phyloP scores from a whole-genome alignment of 2,329 filamentous ascomycete genomes.

The Cyphellophora attinorum region DNA sequence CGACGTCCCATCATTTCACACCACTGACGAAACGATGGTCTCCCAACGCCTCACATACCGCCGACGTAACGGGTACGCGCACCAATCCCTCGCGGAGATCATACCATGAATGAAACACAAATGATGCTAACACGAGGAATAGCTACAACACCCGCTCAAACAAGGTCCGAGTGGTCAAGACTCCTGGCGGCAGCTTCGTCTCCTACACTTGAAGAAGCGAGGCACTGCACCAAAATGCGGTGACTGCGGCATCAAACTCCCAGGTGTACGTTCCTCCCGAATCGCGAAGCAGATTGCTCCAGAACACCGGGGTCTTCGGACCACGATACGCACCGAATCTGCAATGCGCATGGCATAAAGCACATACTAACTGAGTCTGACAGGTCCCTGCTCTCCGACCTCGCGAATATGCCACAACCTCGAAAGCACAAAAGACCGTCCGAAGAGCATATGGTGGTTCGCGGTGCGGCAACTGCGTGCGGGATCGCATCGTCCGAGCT shows the following conservation, averaged over 20 bases:
- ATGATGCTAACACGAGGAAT: constrained; percentile 14
- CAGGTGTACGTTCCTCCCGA: constrained; percentile 67
- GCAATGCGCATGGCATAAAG: not conserved
- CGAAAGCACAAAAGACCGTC: constrained; percentile 98
- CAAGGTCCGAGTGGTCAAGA: constrained; percentile 92
- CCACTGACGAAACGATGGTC: constrained; percentile 19
- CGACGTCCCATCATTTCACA: too few relatives aligned
- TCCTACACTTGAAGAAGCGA: constrained; percentile 99
- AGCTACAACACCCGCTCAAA: constrained; percentile 99
- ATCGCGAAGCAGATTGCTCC: too few relatives aligned
- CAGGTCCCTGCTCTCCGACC: constrained; percentile 94
- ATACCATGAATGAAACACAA: not conserved
- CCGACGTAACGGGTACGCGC: constrained; percentile 69
- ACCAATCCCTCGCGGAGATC: constrained; percentile 13
- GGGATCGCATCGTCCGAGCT: constrained; percentile 92
- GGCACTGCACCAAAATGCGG: constrained; percentile 97
- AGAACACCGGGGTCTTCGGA: too few relatives aligned
- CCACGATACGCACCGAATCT: not conserved
- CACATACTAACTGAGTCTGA: too few relatives aligned
- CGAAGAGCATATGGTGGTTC: constrained; percentile 97
- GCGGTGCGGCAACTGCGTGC: constrained; percentile 96
- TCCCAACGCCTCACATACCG: constrained; percentile 42
- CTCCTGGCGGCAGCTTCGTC: constrained; percentile 86
- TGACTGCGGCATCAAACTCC: constrained; percentile 96
- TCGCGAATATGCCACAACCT: constrained; percentile 94